These are phyloP conservation scores for Monosporascus cannonballus DNA, from an alignment of 2,329 filamentous ascomycete species.

Conservation along the genomic window DNA sequence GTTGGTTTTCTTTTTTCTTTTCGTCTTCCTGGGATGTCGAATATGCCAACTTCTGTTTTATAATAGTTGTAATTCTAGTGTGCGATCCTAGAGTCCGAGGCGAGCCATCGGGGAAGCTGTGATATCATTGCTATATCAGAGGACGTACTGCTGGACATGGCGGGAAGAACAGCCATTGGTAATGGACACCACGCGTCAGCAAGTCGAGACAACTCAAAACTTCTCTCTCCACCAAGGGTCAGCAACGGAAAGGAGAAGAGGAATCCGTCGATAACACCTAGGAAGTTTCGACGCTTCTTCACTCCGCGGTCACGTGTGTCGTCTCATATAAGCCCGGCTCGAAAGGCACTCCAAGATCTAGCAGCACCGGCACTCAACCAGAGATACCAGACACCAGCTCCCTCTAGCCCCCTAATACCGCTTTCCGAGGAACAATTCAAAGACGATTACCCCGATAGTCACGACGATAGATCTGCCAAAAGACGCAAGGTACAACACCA, in stretches of 20 bases:
- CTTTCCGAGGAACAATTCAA: constrained; percentile 19
- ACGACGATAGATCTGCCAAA: constrained; percentile 24
- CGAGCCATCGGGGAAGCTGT: too few relatives aligned
- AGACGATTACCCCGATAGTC: constrained; percentile 13
- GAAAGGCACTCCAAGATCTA: constrained; percentile 35
- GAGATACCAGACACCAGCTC: constrained; percentile 31
- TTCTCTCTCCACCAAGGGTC: constrained; percentile 20
- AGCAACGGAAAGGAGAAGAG: constrained; percentile 37
- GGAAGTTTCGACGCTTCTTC: constrained; percentile 49
- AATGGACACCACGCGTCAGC: constrained; percentile 1
- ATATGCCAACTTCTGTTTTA: constrained; percentile 1
- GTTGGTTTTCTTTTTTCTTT: neutral
- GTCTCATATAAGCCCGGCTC: constrained; percentile 30
- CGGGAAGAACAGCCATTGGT: neutral
- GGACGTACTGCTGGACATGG: neutral
- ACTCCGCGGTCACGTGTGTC: constrained; percentile 40
- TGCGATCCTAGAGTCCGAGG: neutral
- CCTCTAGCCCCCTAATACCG: constrained; percentile 33
- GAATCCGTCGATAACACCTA: constrained; percentile 46
- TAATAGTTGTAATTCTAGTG: neutral
- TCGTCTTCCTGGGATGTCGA: neutral
- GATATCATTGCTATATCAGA: too few relatives aligned
- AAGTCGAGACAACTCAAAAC: constrained; percentile 10
- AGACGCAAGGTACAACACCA: constrained; percentile 31
- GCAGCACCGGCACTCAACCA: constrained; percentile 33